Evolutionary conservation across 2,329 filamentous ascomycete genomes (phyloP).

Genomic region (Fusarium dlaminii): DNA sequence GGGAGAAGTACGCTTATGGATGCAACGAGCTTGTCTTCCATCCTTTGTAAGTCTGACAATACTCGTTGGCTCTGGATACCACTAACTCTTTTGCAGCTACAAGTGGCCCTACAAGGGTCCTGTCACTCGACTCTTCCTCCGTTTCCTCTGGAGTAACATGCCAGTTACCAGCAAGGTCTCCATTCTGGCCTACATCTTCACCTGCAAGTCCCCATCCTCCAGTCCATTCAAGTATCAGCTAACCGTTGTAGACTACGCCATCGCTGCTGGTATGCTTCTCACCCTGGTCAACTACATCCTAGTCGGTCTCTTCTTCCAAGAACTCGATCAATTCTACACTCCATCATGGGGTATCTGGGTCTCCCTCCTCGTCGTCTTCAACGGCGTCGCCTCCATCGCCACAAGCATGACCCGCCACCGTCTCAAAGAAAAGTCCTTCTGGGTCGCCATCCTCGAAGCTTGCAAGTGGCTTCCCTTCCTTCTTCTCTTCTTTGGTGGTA

Average conservation of each 20-base stretch:
- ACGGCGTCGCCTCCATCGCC: constrained; percentile 35
- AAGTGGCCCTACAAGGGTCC: constrained; percentile 70
- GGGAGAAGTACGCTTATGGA: constrained; percentile 79
- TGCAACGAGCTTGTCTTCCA: constrained; percentile 78
- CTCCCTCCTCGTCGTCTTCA: constrained; percentile 46
- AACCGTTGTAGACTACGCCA: constrained; percentile 63
- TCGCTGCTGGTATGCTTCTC: constrained; percentile 72
- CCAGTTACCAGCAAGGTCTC: constrained; percentile 73
- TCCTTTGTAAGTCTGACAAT: constrained; percentile 55
- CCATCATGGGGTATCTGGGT: constrained; percentile 72
- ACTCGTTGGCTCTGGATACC: rapidly evolving
- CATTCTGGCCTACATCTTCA: constrained; percentile 75
- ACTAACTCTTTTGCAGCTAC: constrained; percentile 3
- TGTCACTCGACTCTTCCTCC: constrained; percentile 64
- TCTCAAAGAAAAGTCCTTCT: constrained; percentile 43
- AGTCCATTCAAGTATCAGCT: no score
- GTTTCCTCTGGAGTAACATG: constrained; percentile 53
- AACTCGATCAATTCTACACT: constrained; percentile 73
- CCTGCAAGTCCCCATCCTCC: no score
- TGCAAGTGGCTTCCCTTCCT: constrained; percentile 43
- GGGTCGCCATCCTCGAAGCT: constrained; percentile 38
- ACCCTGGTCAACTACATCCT: constrained; percentile 76
- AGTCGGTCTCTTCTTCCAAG: constrained; percentile 76
- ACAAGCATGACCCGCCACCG: constrained; percentile 41
- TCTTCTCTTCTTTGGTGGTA: constrained; percentile 44